Evolutionary conservation across 768 basidiomycete species (phyloP).

Genomic region (Ephemerocybe angulata): DNA sequence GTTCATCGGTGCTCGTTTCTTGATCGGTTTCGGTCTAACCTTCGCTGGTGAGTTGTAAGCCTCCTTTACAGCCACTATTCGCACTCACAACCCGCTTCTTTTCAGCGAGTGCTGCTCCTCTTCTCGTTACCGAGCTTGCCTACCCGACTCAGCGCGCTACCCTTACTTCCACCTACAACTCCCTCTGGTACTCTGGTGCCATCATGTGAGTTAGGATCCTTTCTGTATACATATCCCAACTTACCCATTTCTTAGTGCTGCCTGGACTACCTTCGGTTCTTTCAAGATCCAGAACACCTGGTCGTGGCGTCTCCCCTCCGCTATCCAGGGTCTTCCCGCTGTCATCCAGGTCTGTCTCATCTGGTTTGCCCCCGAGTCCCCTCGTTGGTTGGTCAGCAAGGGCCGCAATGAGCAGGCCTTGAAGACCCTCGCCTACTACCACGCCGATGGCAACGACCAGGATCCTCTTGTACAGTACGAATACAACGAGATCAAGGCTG

Average conservation of each 20-base stretch:
- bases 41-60: conserved; percentile 48
- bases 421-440: conserved; percentile 73
- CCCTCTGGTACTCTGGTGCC: conserved; percentile 82
- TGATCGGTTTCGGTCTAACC: conserved; percentile 74
- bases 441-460: conserved; percentile 69
- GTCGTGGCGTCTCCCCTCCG: conserved; percentile 82
- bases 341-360: conserved; percentile 62
- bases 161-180: conserved; percentile 76
- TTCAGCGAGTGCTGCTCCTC: conserved; percentile 67
- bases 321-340: conserved; percentile 68
- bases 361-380: conserved; percentile 76
- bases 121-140: conserved; percentile 82
- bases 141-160: conserved; percentile 81
- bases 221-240: background rate
- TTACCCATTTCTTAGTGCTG: conserved; percentile 42
- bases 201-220: conserved; percentile 50
- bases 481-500: conserved; percentile 77
- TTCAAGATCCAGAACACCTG: conserved; percentile 65
- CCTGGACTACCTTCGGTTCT: conserved; percentile 85
- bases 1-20: conserved; percentile 81
- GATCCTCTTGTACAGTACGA: conserved; percentile 72
- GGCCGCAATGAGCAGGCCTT: conserved; percentile 69
- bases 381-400: conserved; percentile 77
- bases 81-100: conserved; percentile 6
- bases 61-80: background rate